Conservation (phyloP, 768 basidiomycete genomes). For the Punctularia strigosozonata region DNA sequence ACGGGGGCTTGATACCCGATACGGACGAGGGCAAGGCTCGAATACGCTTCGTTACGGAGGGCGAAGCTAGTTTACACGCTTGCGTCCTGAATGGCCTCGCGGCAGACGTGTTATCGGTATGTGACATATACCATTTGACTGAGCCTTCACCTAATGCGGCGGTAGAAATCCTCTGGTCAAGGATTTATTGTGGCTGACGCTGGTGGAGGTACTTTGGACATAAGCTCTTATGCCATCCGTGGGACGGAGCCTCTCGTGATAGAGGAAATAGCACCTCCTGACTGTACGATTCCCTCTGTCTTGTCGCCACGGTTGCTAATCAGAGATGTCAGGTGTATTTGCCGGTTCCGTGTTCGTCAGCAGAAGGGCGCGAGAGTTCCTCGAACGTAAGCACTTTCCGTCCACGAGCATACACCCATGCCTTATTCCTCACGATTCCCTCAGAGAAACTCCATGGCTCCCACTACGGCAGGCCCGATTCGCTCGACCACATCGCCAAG, state of each 20-base stretch:
- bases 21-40: constrained; percentile 61
- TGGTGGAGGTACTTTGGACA: constrained; percentile 72
- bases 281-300: constrained; percentile 37
- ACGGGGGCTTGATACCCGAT: constrained; percentile 64
- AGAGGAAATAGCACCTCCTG: constrained; percentile 75
- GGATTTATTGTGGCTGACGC: constrained; percentile 76
- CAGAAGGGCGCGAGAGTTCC: constrained; percentile 57
- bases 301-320: constrained; percentile 4
- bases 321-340: constrained; percentile 45
- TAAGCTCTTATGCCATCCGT: constrained; percentile 69
- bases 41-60: constrained; percentile 74
- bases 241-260: constrained; percentile 61
- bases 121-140: too few relatives aligned
- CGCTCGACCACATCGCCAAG: constrained; percentile 69
- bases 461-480: constrained; percentile 58
- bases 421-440: background rate
- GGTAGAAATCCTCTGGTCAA: constrained; percentile 58
- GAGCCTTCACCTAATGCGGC: constrained; percentile 4
- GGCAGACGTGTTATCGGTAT: constrained; percentile 62
- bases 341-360: constrained; percentile 79
- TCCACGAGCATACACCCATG: background rate
- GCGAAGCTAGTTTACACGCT: constrained; percentile 74
- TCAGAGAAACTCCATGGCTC: constrained; percentile 64
- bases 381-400: constrained; percentile 38
- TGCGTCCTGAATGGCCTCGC: constrained; percentile 71